phyloP scores from a whole-genome alignment of 2,329 filamentous ascomycete genomes.

The Coniochaeta sp. region DNA sequence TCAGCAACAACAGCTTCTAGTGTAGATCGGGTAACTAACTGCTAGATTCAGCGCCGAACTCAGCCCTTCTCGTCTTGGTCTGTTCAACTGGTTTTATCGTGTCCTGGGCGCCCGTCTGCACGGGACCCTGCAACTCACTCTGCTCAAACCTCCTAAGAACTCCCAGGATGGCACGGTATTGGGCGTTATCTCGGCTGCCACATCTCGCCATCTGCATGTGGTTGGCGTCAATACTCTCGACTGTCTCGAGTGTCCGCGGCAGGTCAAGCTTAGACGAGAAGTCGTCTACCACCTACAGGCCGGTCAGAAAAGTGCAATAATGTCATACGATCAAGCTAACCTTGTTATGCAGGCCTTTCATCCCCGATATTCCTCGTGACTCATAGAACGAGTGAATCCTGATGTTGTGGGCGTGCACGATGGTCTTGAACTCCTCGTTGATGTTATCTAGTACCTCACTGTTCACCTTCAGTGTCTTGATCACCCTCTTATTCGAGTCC shows the following conservation, averaged over 20 bases:
- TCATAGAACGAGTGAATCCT: slow-evolving; percentile 33
- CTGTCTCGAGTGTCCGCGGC: slow-evolving; percentile 21
- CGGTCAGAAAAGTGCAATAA: neutral
- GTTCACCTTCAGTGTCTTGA: slow-evolving; percentile 22
- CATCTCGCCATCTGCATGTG: slow-evolving; percentile 30
- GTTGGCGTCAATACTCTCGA: slow-evolving; percentile 30
- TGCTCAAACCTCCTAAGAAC: slow-evolving; percentile 19
- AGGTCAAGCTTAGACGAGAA: slow-evolving; percentile 31
- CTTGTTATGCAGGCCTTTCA: slow-evolving; percentile 24
- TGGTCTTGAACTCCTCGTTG: slow-evolving; percentile 23
- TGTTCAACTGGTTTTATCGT: no score
- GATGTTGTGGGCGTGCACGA: slow-evolving; percentile 15
- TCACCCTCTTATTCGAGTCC: slow-evolving; percentile 23
- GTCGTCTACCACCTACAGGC: slow-evolving; percentile 25
- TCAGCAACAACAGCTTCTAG: no score
- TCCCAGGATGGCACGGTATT: slow-evolving; percentile 20
- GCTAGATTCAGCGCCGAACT: no score
- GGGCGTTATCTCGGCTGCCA: slow-evolving; percentile 21
- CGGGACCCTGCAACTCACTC: neutral
- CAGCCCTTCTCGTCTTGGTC: no score
- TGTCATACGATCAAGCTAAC: slow-evolving; percentile 12
- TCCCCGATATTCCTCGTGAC: slow-evolving; percentile 20
- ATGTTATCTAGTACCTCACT: slow-evolving; percentile 29
- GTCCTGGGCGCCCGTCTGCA: no score
- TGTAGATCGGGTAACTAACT: no score